Evolutionary conservation across 2,329 filamentous ascomycete species (phyloP), one percentile per base, ranked within the genome.

Genomic region (Hypomyces rosellus): DNA sequence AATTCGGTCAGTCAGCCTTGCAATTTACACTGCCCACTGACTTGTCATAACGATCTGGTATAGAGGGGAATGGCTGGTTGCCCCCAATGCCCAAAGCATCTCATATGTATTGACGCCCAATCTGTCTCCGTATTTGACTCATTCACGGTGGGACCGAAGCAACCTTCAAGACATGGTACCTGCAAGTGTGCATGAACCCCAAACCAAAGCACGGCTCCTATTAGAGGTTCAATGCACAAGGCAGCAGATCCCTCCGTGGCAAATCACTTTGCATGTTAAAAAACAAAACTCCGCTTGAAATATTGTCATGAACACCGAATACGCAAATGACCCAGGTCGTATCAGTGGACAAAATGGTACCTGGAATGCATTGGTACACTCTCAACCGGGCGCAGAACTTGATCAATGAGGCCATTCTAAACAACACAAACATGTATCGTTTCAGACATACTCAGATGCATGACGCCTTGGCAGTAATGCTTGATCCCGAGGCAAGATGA

Each of bases 41-140:
- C 25, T 30, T 30, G 25, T 30, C 25, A 30, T 4, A 30, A 11
- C 6, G 25, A 5, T 30, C 6, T 11, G 6, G 25, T 30, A 6
- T 30, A 30, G 36, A 7, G 36, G 7, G 3, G 5, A n/a, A 7
- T 38, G 16, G 3, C 12, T 38, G 5, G 36, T 38, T 18, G 15
- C 30, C 33, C 33, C 20, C 25, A 39, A 37, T 44, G 50, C 50
- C 50, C 50, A 45, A 45, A 36, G 20, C 18, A 43, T 43, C 48
- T 37, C 25, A 38, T 38, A 16, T 48, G 40, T 46, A 45, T 51
- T 51, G 50, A 34, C 45, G 50, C 50, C 50, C 45, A 45, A 51
- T 46, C 45, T 1, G 45, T 16, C 9, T 11, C 25, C 37, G 33
- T 30, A 11, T 34, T 51, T 48, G 41, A 51, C 50, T 51, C 45